Evolutionary conservation across 208 protist species (phyloP).

Genomic region (Vickermania ingenoplastis): DNA sequence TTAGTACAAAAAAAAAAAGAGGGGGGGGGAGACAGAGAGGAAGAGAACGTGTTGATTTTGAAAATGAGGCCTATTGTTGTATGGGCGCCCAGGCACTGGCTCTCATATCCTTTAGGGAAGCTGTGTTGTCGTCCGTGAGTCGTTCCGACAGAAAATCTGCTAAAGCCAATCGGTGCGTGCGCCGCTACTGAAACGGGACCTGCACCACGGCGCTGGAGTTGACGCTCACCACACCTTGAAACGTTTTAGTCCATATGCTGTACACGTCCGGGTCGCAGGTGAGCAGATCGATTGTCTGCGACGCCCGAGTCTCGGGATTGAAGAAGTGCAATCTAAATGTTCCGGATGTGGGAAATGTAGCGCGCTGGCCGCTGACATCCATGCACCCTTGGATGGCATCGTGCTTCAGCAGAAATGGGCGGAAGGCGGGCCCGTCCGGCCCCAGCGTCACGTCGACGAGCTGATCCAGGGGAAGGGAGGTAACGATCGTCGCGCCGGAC

Average conservation of each 20-base stretch:
- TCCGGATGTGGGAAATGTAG: conserved; percentile 38
- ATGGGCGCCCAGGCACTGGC: too few species aligned
- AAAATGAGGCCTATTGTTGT: too few species aligned
- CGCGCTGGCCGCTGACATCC: conserved; percentile 42
- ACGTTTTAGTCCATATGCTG: conserved; percentile 66
- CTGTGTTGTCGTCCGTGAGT: too few species aligned
- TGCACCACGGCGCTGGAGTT: conserved; percentile 73
- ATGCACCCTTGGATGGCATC: conserved; percentile 49
- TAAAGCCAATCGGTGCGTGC: too few species aligned
- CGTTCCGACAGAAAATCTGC: too few species aligned
- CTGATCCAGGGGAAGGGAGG: conserved; percentile 38
- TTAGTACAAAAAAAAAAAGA: conserved; percentile 3
- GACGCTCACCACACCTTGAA: conserved; percentile 63
- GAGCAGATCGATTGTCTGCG: conserved; percentile 46
- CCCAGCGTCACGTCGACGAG: conserved; percentile 61
- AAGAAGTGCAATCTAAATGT: conserved; percentile 72
- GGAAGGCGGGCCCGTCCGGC: conserved; percentile 31
- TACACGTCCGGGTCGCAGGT: conserved; percentile 63
- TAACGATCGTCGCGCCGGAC: conserved; percentile 32
- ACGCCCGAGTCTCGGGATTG: conserved; percentile 14
- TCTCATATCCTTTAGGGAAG: too few species aligned
- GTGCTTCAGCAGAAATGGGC: conserved; percentile 28
- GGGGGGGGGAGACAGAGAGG: conserved; percentile 1
- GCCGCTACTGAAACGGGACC: conserved; percentile 38
- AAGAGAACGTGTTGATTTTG: not conserved